phyloP scores from a whole-genome alignment of 2,329 filamentous ascomycete species.

The Didymella exigua region DNA sequence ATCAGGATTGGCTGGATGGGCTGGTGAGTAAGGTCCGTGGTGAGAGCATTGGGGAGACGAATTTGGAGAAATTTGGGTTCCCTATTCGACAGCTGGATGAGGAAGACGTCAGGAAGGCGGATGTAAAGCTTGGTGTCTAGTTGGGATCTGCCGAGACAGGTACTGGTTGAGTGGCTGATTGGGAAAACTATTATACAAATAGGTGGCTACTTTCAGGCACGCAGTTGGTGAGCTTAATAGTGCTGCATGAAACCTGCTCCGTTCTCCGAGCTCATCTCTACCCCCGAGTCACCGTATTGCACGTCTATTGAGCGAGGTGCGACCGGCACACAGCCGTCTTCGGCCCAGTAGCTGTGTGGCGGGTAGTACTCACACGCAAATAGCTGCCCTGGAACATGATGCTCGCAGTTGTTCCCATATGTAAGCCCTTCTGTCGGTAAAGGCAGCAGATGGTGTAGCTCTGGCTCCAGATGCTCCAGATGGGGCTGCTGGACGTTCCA shows the following conservation, averaged over 20 bases:
- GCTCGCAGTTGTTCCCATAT: neutral
- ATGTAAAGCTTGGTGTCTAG: conserved; percentile 1
- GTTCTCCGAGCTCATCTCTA: neutral
- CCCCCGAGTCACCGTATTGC: neutral
- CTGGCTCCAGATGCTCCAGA: neutral
- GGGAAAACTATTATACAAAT: neutral
- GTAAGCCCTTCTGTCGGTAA: neutral
- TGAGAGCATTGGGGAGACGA: conserved; percentile 23
- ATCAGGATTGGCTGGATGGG: conserved; percentile 48
- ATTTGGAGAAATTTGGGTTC: conserved; percentile 28
- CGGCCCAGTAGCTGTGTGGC: neutral
- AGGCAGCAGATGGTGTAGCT: neutral
- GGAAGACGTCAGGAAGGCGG: neutral
- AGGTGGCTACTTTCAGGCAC: neutral
- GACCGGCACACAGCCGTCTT: neutral
- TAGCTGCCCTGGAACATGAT: neutral
- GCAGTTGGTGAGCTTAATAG: neutral
- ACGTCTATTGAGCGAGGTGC: neutral
- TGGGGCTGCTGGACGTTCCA: neutral
- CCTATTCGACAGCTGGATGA: conserved; percentile 5
- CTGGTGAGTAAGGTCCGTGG: conserved; percentile 35
- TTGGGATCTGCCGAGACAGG: neutral
- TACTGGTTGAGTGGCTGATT: neutral
- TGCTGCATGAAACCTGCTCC: neutral
- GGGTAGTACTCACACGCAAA: neutral